Evolutionary conservation across 1,284 basidiomycete species (phyloP), one percentile per base, ranked within the genome.

Genomic region (Neonothopanus nambi): DNA sequence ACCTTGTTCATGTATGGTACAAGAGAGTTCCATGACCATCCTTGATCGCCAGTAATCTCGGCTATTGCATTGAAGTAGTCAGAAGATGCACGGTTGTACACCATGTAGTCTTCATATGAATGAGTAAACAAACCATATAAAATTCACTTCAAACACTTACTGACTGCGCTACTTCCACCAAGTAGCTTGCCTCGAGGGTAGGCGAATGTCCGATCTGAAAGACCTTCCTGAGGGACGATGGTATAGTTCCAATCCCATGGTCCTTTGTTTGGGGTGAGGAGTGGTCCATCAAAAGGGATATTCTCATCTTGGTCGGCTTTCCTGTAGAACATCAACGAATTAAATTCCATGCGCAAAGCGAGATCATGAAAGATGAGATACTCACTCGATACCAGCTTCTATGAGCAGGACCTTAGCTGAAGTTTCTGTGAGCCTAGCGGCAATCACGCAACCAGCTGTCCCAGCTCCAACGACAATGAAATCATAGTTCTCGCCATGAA

Each of bases 401-500:
- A 48, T 26, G n/a, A 48, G 35, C 18, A 48, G 36, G 13, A 48
- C 36, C 37, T 48, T 48, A 9, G 18, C 17, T 24, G 35, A 18
- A 17, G 35, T 24, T 21, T 48, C 47, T 12, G 35, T 38, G 17
- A 48, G 47, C 18, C 47, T 35, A 24, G 15, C 39, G 17, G 47
- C 47, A 36, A 48, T 17, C 33, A 48, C 47, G 15, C 33, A 38
- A 12, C 47, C 47, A 38, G 47, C 47, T 2, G 47, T 48, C 7
- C 47, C 47, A 35, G 35, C 47, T 48, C 41, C 41, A 26, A 42
- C 41, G 26, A 42, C 26, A 18, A 42, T 26, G 26, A 42, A 42
- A 13, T 42, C 41, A 13, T 42, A 42, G 2, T 42, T 2, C 17
- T n/a, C 23, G 5, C 70, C 71, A 76, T 65, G 58, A 75, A 75